A percentile compares a stretch with the other conserved stretches of the same genome.
phyloP scores from a whole-genome alignment of 208 protist species.

The Herpetomonas samuelpessoai region DNA sequence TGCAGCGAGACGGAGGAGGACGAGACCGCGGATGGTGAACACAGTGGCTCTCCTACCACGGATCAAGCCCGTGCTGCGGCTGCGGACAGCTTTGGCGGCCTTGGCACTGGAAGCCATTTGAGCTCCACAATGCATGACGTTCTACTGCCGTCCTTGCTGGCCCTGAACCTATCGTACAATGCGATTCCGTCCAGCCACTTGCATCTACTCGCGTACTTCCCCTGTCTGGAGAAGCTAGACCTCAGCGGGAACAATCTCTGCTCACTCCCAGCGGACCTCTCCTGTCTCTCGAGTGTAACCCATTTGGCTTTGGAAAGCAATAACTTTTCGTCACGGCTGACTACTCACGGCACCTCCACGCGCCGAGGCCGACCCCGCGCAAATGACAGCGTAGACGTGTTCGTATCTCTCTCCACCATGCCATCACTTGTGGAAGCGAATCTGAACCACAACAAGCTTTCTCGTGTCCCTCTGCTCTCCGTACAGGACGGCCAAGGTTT shows the following conservation, averaged over 20 bases:
- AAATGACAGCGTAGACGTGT: slow-evolving; percentile 29
- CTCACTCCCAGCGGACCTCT: slow-evolving; percentile 64
- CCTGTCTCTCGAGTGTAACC: slow-evolving; percentile 64
- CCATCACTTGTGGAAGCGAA: slow-evolving; percentile 83
- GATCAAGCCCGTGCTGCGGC: slow-evolving; percentile 4
- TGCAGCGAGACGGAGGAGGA: not conserved
- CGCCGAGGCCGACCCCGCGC: not conserved
- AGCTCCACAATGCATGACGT: slow-evolving; percentile 30
- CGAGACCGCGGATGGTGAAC: not conserved
- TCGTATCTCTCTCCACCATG: slow-evolving; percentile 76
- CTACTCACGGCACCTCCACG: not conserved
- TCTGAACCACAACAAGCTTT: slow-evolving; percentile 74
- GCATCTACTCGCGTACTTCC: slow-evolving; percentile 54
- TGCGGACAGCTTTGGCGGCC: not conserved
- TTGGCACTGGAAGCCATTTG: not conserved
- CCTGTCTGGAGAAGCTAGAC: slow-evolving; percentile 71
- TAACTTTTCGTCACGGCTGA: slow-evolving; percentile 48
- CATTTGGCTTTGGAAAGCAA: slow-evolving; percentile 86
- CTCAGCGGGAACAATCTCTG: slow-evolving; percentile 80
- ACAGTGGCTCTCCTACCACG: too few species aligned
- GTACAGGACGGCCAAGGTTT: slow-evolving; percentile 34
- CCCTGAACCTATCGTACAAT: slow-evolving; percentile 89
- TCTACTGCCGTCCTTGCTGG: slow-evolving; percentile 41
- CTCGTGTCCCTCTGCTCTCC: slow-evolving; percentile 46
- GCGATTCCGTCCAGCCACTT: slow-evolving; percentile 53